Base-by-base conservation (phyloP, 257 asterid genomes). In the Nicotiana obtusifolia region DNA sequence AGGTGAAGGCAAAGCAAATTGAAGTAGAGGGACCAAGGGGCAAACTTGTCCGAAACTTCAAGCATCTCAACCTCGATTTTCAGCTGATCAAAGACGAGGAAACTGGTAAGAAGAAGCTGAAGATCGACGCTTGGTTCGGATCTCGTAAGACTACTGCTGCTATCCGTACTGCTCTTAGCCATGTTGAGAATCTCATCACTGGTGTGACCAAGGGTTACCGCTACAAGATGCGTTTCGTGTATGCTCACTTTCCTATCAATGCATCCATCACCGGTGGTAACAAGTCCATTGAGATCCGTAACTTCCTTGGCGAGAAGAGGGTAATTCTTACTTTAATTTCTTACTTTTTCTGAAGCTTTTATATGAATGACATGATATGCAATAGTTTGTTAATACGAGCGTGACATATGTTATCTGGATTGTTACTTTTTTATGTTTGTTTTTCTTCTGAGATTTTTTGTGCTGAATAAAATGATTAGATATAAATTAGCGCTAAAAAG, bases 1-100 rank as follows among this genome's bases (percentile, higher is more conserved):
- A 75, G 80, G 80, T 75, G 41, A 75, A 75, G 22, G 80, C 80
- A 16, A 75, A 75, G 44, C 62, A 47, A 47, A 75, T 75, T 44
- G 80, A 75, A 49, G 80, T 75, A 2, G 80, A 75, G 4, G 80
- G 80, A 14, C 80, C 80, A 15, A 47, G 80, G 61, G 80, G 80
- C 11, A 75, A 75, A 4, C 80, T 75, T 9, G 80, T 75, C 15
- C 1, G 80, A 22, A 75, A 75, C 62, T 75, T 75, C 80, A 75
- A 75, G 80, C 80, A 75, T 75, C 62, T 75, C 44, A 75, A 75
- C 52, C 80, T 75, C 16, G 80, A 75, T 75, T 75, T 75, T 30
- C 80, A 75, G 62, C 62, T 75, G 10, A 75, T 75, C 22, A 75
- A 49, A 44, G 80, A 75, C 4, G 80, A 75, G 5, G 44, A 24